Base-by-base conservation (phyloP, 2,329 filamentous ascomycete species). In the Aspergillus fumigatus region DNA sequence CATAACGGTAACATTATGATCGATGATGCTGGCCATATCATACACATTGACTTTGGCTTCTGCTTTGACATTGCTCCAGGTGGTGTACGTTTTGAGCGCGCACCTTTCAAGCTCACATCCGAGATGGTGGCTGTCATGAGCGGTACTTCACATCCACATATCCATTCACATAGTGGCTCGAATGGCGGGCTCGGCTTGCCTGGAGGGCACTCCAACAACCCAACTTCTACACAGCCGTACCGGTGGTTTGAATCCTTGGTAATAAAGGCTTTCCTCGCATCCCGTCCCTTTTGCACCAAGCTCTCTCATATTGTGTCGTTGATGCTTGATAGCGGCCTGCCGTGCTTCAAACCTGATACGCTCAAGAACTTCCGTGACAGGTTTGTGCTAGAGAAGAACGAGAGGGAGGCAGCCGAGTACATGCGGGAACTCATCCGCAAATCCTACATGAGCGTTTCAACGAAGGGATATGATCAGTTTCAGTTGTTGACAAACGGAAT, bases 1-100 rank as follows among this genome's bases (percentile, higher is more conserved):
- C 94, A 99, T 78, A 99, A 99, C 73, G 94, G 94, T 60, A 99
- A 99, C 79, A 99, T 99, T 79, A 99, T 99, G 95, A 87, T 99
- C 61, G 93, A 99, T 73, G 93, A 97, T 68, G 90, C 89, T 0
- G 94, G 95, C 3, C 94, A 99, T 75, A 96, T 99, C 68, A 84
- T 99, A 53, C 94, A 99, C 78, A 97, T 99, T 65, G 94, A 99
- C 73, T 99, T 99, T 70, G 94, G 94, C 9, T 99, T 99, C 83
- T 97, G 93, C 78, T 99, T 99, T 76, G 95, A 99, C 70, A 97
- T 99, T 65, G 94, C 92, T 1, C 94, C 94, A 0, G 94, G 94
- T 50, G 94, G 95, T 58, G 92, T 99, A 69, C 93, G 92, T 66
- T 99, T 99, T 70, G 94, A 99, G 79, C 88, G 94, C 25, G 94